These are phyloP conservation scores for Calonectria hawksworthii DNA, from an alignment of 2,329 filamentous ascomycete genomes.

Conservation along the genomic window DNA sequence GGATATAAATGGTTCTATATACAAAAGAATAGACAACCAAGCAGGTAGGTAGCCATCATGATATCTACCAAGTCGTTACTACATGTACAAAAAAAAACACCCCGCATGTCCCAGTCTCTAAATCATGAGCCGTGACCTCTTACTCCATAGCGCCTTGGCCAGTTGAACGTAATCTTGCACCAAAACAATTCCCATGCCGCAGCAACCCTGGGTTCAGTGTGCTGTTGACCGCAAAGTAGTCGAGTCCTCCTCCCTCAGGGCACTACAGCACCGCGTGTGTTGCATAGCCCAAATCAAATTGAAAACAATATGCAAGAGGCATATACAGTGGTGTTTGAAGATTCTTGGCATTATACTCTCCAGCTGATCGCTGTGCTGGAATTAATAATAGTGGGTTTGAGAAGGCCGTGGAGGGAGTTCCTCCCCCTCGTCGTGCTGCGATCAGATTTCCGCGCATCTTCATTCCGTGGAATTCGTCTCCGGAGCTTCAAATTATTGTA, in stretches of 20 bases:
- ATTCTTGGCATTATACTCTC: neutral
- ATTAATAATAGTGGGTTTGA: neutral
- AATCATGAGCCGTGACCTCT: constrained; percentile 21
- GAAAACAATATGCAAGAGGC: constrained; percentile 11
- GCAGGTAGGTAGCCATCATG: neutral
- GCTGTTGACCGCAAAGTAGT: neutral
- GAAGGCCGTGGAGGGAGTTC: neutral
- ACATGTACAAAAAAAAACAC: constrained; percentile 9
- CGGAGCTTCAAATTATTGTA: neutral
- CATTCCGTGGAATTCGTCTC: neutral
- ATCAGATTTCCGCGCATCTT: neutral
- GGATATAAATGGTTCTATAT: constrained; percentile 8
- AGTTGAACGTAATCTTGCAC: neutral
- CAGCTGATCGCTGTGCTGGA: neutral
- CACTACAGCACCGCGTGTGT: neutral
- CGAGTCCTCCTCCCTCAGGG: neutral
- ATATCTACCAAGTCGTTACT: constrained; percentile 20
- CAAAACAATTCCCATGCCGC: neutral
- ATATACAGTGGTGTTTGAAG: constrained; percentile 3
- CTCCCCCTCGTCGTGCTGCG: neutral
- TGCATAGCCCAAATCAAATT: constrained; percentile 2
- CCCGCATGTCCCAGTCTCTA: neutral
- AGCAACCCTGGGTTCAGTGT: neutral
- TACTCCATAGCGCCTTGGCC: constrained; percentile 25
- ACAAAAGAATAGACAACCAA: neutral